Conservation (phyloP, 768 basidiomycete genomes). For the Neoboletus magnificus region DNA sequence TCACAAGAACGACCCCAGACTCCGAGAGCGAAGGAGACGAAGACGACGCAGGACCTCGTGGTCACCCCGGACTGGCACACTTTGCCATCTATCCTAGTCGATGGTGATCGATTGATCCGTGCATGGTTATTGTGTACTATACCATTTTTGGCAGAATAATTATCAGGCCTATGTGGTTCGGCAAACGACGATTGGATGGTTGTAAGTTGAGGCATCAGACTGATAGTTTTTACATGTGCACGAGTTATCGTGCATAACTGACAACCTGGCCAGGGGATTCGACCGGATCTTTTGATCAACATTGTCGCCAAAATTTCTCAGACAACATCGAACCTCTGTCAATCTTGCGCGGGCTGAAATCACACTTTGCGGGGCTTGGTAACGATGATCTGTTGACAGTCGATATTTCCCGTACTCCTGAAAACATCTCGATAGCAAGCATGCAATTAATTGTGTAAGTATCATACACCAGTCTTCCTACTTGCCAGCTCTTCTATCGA, state of each 20-base stretch:
- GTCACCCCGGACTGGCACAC: not conserved
- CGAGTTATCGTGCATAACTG: not conserved
- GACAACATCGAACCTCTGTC: not conserved
- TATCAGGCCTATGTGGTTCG: not conserved
- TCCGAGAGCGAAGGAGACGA: slow-evolving; percentile 1
- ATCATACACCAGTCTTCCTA: slow-evolving; percentile 27
- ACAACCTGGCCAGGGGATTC: no score
- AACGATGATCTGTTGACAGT: not conserved
- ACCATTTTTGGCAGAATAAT: not conserved
- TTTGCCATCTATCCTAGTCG: not conserved
- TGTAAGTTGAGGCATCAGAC: not conserved
- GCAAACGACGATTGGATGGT: not conserved
- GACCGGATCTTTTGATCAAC: no score
- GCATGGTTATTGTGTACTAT: not conserved
- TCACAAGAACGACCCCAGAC: not conserved
- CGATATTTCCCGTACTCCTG: not conserved
- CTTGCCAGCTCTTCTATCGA: slow-evolving; percentile 23
- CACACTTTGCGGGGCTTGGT: not conserved
- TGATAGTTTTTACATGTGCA: no score
- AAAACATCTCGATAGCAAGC: slow-evolving; percentile 15
- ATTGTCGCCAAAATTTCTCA: not conserved
- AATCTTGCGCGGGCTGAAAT: not conserved
- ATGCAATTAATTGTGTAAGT: slow-evolving; percentile 27
- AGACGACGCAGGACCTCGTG: not conserved
- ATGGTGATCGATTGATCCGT: not conserved